A percentile compares a stretch with the other conserved stretches of the same genome.
These are phyloP conservation scores for Grosmannia penicillata DNA, from an alignment of 2,329 filamentous ascomycete genomes.

Conservation along the genomic window DNA sequence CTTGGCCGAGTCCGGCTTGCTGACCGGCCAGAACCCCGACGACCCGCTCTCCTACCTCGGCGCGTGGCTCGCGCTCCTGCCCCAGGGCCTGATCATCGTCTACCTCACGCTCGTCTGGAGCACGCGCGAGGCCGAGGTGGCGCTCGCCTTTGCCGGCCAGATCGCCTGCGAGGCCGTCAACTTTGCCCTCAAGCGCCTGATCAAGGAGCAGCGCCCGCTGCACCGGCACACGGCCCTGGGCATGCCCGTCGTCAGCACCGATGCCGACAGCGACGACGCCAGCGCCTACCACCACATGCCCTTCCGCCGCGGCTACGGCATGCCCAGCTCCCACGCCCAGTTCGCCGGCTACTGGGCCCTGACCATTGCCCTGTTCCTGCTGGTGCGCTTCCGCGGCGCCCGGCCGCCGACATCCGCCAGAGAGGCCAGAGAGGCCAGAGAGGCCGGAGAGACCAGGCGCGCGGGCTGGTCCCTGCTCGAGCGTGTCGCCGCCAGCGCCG, in stretches of 20 bases:
- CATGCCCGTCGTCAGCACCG: background rate
- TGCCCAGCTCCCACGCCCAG: constrained; percentile 90
- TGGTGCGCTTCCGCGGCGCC: constrained; percentile 56
- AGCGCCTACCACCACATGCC: constrained; percentile 1
- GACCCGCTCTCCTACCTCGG: constrained; percentile 76
- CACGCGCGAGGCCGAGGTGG: constrained; percentile 77
- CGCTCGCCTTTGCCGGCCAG: constrained; percentile 83
- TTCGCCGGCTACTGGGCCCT: constrained; percentile 87
- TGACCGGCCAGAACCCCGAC: constrained; percentile 52
- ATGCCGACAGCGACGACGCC: background rate
- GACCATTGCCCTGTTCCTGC: constrained; percentile 69
- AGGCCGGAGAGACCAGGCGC: background rate
- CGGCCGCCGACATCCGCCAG: background rate
- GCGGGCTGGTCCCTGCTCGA: constrained; percentile 41
- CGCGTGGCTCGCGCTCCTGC: constrained; percentile 86
- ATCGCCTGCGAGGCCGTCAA: constrained; percentile 85
- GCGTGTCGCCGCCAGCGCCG: constrained; percentile 37
- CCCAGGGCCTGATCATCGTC: constrained; percentile 77
- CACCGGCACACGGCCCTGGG: constrained; percentile 58
- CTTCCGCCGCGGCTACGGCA: constrained; percentile 59
- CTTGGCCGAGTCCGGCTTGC: too few relatives aligned
- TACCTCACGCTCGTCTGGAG: constrained; percentile 87
- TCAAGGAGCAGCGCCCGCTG: constrained; percentile 79
- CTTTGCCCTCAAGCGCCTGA: constrained; percentile 73
- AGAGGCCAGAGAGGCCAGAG: background rate